Evolutionary conservation across 139 green algal species (phyloP), one percentile per base, ranked within the genome.

Genomic region (Micractinium sp.): DNA sequence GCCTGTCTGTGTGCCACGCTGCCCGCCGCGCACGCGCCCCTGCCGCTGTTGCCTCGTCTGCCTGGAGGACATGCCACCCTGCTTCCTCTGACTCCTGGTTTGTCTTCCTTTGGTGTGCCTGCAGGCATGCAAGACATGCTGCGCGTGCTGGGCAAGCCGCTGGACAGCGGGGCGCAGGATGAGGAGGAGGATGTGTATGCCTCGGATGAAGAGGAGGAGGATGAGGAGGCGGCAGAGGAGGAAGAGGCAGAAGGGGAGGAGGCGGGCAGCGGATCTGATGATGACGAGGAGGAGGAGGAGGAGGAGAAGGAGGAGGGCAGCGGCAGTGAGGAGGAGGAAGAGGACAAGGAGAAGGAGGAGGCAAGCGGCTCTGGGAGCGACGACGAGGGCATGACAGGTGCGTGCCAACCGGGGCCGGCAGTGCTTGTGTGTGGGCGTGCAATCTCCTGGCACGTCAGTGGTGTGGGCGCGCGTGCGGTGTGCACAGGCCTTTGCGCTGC

Each of bases 81-180:
- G 47, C 23, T 33, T 15, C 1, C 67, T 75, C 39, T 82, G 38
- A 66, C 7, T 29, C 22, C 41, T 3, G 2, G 23, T 19, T 20
- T 31, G 41, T 39, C 29, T 25, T 7, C 15, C 25, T 5, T 3
- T 47, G 41, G 27, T 81, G 36, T 22, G 47, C 47, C 9, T 83
- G 61, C 87, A 92, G 94, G 93, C 60, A 38, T 96, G 85, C 53
- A 87, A 61, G 94, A 97, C 90, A 75, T 98, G 76, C 81, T 97
- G 76, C 89, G 93, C 22, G 90, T 98, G 69, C 77, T 98, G 75
- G 67, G 9, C 73, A 73, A 85, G 77, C 74, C 77, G 31, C 66
- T 93, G 76, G 90, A 81, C 2, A 84, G 41, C 75, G 90, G 94
- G 25, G 83, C 84, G 22, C 89, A 91, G 9, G 92, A 91, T 9